phyloP scores from a whole-genome alignment of 495 filamentous ascomycete species.

The Cladorrhinum samala region DNA sequence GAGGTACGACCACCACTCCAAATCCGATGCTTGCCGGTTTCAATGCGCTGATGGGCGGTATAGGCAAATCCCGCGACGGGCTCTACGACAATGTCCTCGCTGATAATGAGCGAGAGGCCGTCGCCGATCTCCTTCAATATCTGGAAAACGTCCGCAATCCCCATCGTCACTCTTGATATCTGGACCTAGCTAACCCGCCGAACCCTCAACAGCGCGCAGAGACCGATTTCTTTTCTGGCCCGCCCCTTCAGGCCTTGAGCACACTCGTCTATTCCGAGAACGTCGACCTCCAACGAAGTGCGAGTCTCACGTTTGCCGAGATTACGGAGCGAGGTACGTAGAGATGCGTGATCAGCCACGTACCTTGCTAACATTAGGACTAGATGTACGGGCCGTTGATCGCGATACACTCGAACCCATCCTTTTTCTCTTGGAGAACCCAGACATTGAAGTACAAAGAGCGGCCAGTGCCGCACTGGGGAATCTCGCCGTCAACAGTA shows the following conservation, averaged over 20 bases:
- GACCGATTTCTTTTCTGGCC: conserved; percentile 96
- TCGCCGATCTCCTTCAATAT: conserved; percentile 89
- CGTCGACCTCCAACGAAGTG: conserved; percentile 94
- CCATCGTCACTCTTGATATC: conserved; percentile 1
- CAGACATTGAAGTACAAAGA: conserved; percentile 94
- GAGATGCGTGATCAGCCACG: not conserved
- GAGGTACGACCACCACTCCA: conserved; percentile 31
- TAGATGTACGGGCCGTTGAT: conserved; percentile 95
- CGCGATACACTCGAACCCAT: conserved; percentile 93
- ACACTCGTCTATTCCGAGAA: conserved; percentile 98
- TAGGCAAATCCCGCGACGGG: conserved; percentile 83
- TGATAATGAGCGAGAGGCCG: conserved; percentile 94
- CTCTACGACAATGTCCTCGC: conserved; percentile 92
- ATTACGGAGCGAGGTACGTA: conserved; percentile 93
- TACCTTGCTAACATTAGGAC: conserved; percentile 18
- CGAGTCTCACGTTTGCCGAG: conserved; percentile 96
- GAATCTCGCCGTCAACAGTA: conserved; percentile 96
- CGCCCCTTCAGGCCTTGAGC: conserved; percentile 89
- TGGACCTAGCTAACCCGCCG: conserved; percentile 3
- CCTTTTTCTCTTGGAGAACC: conserved; percentile 86
- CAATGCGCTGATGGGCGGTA: conserved; percentile 9
- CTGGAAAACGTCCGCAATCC: conserved; percentile 76
- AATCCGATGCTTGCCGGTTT: not conserved
- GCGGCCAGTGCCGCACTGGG: conserved; percentile 94
- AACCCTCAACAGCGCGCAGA: conserved; percentile 63